Percentiles rank a stretch among this genome's conserved stretches.
Conservation (phyloP, 352 stramenopile genomes). For the Phytophthora sojae region DNA sequence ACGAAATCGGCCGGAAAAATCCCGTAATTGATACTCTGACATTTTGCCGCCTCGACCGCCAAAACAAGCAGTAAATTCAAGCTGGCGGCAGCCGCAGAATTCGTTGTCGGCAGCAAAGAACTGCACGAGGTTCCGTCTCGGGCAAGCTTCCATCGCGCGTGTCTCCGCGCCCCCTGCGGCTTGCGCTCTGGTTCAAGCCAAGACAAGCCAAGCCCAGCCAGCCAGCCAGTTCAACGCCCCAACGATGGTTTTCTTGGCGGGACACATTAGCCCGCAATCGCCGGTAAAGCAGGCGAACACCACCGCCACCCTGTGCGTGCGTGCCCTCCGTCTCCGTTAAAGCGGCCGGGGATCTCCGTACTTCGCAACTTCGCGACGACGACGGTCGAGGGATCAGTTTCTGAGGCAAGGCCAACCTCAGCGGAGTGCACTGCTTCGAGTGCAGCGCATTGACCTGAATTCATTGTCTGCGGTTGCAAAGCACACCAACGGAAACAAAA, state of each 20-base stretch:
- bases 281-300: neutral
- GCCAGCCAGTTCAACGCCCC: conserved; percentile 10
- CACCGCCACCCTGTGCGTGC: neutral
- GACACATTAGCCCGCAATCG: conserved; percentile 1
- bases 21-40: too few relatives aligned
- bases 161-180: conserved; percentile 12
- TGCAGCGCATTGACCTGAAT: too few relatives aligned
- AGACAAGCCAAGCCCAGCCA: neutral
- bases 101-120: conserved; percentile 26
- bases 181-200: neutral
- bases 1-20: neutral
- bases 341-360: neutral
- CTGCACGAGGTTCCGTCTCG: conserved; percentile 6
- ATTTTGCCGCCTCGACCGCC: neutral
- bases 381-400: too few relatives aligned
- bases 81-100: neutral
- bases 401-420: neutral
- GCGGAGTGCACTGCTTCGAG: neutral
- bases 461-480: neutral
- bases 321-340: neutral
- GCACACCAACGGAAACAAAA: neutral
- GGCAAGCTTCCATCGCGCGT: conserved; percentile 22
- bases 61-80: conserved; percentile 12
- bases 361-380: neutral
- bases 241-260: conserved; percentile 1